Conservation (phyloP, 1,284 basidiomycete genomes). For the Apiotrichum mycotoxinovorans region DNA sequence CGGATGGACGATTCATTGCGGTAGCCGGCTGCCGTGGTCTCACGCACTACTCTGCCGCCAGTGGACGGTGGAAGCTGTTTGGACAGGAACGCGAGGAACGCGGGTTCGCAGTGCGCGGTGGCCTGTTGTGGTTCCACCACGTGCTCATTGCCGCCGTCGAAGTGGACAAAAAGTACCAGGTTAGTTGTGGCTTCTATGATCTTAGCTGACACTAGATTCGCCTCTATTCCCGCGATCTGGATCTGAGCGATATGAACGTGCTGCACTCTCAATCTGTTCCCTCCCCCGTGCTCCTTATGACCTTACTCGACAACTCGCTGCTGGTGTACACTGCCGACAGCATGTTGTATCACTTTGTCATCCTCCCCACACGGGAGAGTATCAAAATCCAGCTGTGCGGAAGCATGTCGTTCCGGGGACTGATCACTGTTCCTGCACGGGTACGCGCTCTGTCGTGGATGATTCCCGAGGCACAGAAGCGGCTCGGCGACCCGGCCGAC, state of each 20-base stretch:
- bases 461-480: conserved; percentile 87
- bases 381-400: conserved; percentile 88
- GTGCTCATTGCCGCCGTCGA: conserved; percentile 89
- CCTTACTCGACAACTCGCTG: conserved; percentile 92
- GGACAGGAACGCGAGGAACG: conserved; percentile 80
- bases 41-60: conserved; percentile 88
- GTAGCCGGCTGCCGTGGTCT: conserved; percentile 88
- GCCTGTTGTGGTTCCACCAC: conserved; percentile 95
- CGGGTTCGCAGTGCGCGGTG: conserved; percentile 82
- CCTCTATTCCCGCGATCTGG: conserved; percentile 90
- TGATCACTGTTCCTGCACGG: conserved; percentile 77
- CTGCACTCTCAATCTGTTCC: conserved; percentile 76
- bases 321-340: conserved; percentile 97
- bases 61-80: conserved; percentile 94
- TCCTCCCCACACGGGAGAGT: conserved; percentile 75
- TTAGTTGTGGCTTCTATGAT: conserved; percentile 45
- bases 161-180: conserved; percentile 71
- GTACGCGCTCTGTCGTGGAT: conserved; percentile 96
- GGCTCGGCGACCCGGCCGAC: conserved; percentile 88
- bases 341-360: conserved; percentile 86
- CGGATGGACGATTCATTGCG: conserved; percentile 86
- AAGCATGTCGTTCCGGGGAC: conserved; percentile 89
- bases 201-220: conserved; percentile 63
- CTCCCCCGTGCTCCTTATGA: conserved; percentile 75
- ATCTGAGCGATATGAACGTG: conserved; percentile 79